phyloP scores from a whole-genome alignment of 164 flowering plant genomes.

The Liquidambar formosana region DNA sequence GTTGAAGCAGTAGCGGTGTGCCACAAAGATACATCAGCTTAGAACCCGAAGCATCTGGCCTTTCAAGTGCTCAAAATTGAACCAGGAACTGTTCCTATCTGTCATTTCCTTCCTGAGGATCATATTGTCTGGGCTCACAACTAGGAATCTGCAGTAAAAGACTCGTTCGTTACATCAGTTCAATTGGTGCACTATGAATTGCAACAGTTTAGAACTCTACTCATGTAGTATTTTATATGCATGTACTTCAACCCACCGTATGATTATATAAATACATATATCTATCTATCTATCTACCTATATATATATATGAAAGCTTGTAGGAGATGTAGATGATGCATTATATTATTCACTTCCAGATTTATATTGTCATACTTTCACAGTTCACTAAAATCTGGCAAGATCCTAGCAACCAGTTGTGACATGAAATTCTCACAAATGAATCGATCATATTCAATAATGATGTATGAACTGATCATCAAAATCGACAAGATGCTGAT shows the following conservation, averaged over 20 bases:
- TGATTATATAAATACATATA: neutral
- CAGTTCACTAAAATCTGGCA: neutral
- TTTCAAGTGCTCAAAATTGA: slow-evolving; percentile 47
- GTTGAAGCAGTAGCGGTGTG: slow-evolving; percentile 44
- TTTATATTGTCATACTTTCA: neutral
- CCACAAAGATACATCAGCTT: slow-evolving; percentile 45
- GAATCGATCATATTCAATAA: neutral
- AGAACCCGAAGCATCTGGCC: slow-evolving; percentile 58
- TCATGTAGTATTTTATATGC: neutral
- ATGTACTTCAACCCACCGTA: neutral
- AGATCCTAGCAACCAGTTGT: neutral
- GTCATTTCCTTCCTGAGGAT: slow-evolving; percentile 58
- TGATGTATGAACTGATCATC: neutral
- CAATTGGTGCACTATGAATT: neutral
- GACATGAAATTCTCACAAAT: neutral
- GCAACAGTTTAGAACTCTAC: neutral
- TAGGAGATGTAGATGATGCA: neutral
- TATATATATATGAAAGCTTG: too few relatives aligned
- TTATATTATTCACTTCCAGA: neutral
- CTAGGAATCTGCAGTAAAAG: slow-evolving; percentile 13
- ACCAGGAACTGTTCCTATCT: slow-evolving; percentile 47
- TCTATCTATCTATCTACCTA: too few relatives aligned
- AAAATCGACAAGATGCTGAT: neutral
- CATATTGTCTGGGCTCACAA: slow-evolving; percentile 39
- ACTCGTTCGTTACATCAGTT: neutral